A percentile compares a stretch with the other conserved stretches of the same genome.
Conservation (phyloP, 768 basidiomycete species). For the Mrakia frigida region DNA sequence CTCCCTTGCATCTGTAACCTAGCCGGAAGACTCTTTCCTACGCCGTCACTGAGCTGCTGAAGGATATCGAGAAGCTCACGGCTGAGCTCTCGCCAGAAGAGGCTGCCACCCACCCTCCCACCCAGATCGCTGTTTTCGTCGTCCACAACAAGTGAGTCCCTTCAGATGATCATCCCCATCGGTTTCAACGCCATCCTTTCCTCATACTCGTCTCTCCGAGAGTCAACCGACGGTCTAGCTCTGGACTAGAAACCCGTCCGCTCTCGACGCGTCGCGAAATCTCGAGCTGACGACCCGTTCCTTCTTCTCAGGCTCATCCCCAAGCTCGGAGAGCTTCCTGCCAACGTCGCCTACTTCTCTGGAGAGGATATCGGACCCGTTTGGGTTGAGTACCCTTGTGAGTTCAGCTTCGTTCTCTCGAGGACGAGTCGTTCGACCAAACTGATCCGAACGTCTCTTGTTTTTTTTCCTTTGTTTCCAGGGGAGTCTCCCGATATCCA, state of each 20-base stretch:
- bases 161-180: too few species aligned
- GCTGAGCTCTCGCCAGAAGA: conserved; percentile 37
- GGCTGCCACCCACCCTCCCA: conserved; percentile 27
- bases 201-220: too few species aligned
- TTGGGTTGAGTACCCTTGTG: conserved; percentile 48
- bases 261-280: neutral
- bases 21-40: conserved; percentile 48
- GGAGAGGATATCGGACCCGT: conserved; percentile 59
- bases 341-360: conserved; percentile 65
- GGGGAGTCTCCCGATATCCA: conserved; percentile 10
- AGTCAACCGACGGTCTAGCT: too few species aligned
- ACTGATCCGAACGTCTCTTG: neutral
- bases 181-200: too few species aligned
- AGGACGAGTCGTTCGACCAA: neutral
- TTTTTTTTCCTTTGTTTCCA: neutral
- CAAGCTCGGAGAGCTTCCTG: conserved; percentile 71
- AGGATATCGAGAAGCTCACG: conserved; percentile 57
- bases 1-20: neutral
- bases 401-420: conserved; percentile 1
- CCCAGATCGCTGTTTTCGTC: conserved; percentile 82
- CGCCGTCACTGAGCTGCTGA: conserved; percentile 78
- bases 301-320: conserved; percentile 72
- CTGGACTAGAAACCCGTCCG: neutral
- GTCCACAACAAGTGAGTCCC: conserved; percentile 48
- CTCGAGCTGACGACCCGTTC: conserved; percentile 52